Conservation (phyloP, 129 eudicot genomes). For the Saposhnikovia divaricata region DNA sequence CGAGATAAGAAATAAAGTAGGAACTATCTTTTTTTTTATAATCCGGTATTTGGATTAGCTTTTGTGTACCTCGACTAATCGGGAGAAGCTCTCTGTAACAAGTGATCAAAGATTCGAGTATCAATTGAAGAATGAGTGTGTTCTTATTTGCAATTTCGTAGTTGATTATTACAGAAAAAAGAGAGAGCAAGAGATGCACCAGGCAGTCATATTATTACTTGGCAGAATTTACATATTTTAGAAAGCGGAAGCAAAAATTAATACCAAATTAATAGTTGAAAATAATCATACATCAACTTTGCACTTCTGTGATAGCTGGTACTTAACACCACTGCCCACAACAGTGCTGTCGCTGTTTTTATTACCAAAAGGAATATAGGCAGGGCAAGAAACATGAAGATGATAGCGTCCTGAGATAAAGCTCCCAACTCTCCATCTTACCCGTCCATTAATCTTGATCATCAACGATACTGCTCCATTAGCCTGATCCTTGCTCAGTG, state of each 20-base stretch:
- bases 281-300: conserved; percentile 49
- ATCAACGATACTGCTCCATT: conserved; percentile 39
- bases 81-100: too few species aligned
- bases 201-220: not conserved
- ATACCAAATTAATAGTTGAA: not conserved
- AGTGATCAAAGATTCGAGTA: not conserved
- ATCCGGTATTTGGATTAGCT: too few species aligned
- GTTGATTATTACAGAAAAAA: not conserved
- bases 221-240: not conserved
- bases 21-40: not conserved
- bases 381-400: conserved; percentile 60
- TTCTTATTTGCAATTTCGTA: too few species aligned
- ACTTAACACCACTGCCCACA: conserved; percentile 52
- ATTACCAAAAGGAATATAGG: conserved; percentile 52
- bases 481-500: conserved; percentile 38
- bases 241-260: not conserved
- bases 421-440: conserved; percentile 60
- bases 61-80: too few species aligned
- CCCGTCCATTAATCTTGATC: conserved; percentile 66
- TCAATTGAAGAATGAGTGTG: not conserved
- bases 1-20: not conserved
- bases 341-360: conserved; percentile 28
- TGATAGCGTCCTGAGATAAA: conserved; percentile 46
- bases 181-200: not conserved
- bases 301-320: conserved; percentile 53